Percentiles rank a stretch among this genome's conserved stretches.
phyloP scores from a whole-genome alignment of 1,284 basidiomycete species.

The Tilletia walkeri region DNA sequence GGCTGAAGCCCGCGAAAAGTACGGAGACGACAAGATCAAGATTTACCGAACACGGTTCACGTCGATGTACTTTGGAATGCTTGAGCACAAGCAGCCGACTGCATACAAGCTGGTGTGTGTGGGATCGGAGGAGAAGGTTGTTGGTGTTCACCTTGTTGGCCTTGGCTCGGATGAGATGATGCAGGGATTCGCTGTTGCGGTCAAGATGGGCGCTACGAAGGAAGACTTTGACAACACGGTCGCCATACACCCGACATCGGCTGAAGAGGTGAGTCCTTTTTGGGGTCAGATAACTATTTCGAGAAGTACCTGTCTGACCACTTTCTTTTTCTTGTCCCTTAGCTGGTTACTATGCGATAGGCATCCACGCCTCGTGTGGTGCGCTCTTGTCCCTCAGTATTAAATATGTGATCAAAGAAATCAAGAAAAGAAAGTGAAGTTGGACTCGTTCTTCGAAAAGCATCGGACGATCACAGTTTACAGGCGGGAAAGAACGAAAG shows the following conservation, averaged over 20 bases:
- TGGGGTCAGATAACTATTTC: neutral
- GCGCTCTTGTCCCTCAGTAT: too few species aligned
- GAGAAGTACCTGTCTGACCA: neutral
- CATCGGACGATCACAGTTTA: too few species aligned
- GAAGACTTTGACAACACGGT: constrained; percentile 54
- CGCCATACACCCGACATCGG: constrained; percentile 53
- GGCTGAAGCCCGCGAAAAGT: constrained; percentile 79
- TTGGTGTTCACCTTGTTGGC: constrained; percentile 91
- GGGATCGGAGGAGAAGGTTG: constrained; percentile 86
- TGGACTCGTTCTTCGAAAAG: too few species aligned
- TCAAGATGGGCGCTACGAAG: constrained; percentile 76
- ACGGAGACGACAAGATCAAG: constrained; percentile 80
- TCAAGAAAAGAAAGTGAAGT: too few species aligned
- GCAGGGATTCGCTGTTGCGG: constrained; percentile 89
- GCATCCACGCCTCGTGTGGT: too few species aligned
- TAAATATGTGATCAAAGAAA: too few species aligned
- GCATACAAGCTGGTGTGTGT: constrained; percentile 85
- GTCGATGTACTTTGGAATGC: constrained; percentile 54
- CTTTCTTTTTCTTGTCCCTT: neutral
- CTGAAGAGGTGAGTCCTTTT: constrained; percentile 38
- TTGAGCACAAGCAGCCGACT: constrained; percentile 64
- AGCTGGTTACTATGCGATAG: constrained; percentile 11
- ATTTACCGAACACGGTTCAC: constrained; percentile 69
- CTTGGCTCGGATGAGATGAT: constrained; percentile 77
- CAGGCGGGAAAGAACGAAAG: too few species aligned